phyloP scores from a whole-genome alignment of 495 filamentous ascomycete species.

The Glarea lozoyensis region DNA sequence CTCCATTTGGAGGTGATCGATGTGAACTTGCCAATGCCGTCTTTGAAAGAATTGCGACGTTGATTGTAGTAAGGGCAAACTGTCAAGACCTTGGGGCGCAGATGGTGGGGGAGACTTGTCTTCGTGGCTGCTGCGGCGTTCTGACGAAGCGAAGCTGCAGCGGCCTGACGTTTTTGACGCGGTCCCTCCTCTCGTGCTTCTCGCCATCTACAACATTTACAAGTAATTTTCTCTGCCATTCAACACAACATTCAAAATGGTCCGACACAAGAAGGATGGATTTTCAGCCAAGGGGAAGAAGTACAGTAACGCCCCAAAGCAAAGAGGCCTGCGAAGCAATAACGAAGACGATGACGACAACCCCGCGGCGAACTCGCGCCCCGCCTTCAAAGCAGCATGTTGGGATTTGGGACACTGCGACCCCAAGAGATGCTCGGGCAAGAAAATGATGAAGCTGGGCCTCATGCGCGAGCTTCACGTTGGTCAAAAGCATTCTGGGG shows the following conservation, averaged over 20 bases:
- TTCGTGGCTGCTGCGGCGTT: neutral
- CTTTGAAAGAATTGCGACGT: neutral
- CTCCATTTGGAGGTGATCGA: conserved; percentile 53
- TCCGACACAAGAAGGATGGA: conserved; percentile 90
- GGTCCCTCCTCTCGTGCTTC: neutral
- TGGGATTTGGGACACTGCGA: conserved; percentile 98
- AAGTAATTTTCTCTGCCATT: neutral
- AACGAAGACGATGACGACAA: conserved; percentile 24
- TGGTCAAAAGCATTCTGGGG: conserved; percentile 81
- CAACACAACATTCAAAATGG: conserved; percentile 42
- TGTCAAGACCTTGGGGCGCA: conserved; percentile 10
- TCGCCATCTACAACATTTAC: neutral
- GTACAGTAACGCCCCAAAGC: conserved; percentile 33
- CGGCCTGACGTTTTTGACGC: neutral
- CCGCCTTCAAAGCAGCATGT: conserved; percentile 83
- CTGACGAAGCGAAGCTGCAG: neutral
- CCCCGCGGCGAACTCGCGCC: conserved; percentile 33
- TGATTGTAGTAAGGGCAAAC: conserved; percentile 9
- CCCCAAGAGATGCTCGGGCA: conserved; percentile 92
- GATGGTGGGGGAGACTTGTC: conserved; percentile 12
- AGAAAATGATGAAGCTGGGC: conserved; percentile 82
- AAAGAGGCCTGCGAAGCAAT: conserved; percentile 33
- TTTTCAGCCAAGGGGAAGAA: conserved; percentile 60
- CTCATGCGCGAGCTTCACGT: conserved; percentile 89
- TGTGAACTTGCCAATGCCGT: conserved; percentile 3